Percentiles rank a stretch among this genome's conserved stretches.
These are phyloP conservation scores for Ustulina deusta DNA, from an alignment of 2,329 filamentous ascomycete species.

Conservation along the genomic window DNA sequence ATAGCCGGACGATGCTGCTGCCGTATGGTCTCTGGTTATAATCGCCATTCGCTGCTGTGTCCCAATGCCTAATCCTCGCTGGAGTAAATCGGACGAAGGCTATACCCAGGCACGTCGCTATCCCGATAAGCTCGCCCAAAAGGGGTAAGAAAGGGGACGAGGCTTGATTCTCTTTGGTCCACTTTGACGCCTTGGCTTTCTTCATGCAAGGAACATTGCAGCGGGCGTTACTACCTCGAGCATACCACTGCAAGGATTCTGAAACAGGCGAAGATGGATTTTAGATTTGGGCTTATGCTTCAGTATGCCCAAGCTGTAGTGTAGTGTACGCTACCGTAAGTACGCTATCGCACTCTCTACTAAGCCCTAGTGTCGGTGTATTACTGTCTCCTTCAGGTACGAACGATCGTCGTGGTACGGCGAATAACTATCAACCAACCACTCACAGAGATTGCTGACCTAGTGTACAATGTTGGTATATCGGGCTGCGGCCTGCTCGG, in stretches of 20 bases:
- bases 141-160: conserved; percentile 34
- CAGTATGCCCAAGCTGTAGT: background rate
- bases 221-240: conserved; percentile 29
- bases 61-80: conserved; percentile 30
- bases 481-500: conserved; percentile 15
- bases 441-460: background rate
- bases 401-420: background rate
- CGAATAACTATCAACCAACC: background rate
- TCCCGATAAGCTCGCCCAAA: conserved; percentile 25
- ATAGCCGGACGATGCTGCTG: conserved; percentile 30
- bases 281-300: conserved; percentile 34
- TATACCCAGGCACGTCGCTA: conserved; percentile 11
- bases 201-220: conserved; percentile 38
- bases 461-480: background rate
- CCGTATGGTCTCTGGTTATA: conserved; percentile 14
- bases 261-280: conserved; percentile 33
- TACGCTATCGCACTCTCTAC: background rate
- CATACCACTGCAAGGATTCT: conserved; percentile 32
- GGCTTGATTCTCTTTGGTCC: conserved; percentile 21
- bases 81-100: conserved; percentile 11
- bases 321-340: background rate
- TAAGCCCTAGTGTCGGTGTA: background rate
- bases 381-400: background rate
- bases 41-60: conserved; percentile 23
- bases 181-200: conserved; percentile 24